Conservation (phyloP, 2,329 filamentous ascomycete species). For the Epichloe glyceriae region DNA sequence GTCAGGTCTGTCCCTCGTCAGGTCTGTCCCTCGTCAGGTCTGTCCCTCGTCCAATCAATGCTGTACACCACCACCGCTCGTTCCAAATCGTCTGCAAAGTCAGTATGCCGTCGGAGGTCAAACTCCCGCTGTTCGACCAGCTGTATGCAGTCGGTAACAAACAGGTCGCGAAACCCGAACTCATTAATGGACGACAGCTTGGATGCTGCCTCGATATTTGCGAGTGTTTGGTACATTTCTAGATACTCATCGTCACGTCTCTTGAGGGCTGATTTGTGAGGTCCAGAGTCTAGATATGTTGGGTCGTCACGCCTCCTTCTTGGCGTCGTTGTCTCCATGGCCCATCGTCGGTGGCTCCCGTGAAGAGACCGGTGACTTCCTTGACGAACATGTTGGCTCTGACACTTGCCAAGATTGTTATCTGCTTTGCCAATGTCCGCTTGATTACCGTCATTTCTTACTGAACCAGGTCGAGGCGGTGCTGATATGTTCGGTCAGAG, state of each 20-base stretch:
- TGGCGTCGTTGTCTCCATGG: neutral
- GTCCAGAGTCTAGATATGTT: neutral
- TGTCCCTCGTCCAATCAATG: conserved; percentile 27
- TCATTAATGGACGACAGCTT: conserved; percentile 24
- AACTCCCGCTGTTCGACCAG: conserved; percentile 25
- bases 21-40: conserved; percentile 24
- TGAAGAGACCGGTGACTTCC: conserved; percentile 9
- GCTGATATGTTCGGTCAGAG: conserved; percentile 28
- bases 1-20: conserved; percentile 28
- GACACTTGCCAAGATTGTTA: conserved; percentile 17
- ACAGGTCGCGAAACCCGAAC: conserved; percentile 24
- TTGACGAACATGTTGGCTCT: conserved; percentile 10
- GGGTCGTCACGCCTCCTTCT: neutral
- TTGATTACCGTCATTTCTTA: conserved; percentile 28
- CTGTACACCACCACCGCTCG: conserved; percentile 19
- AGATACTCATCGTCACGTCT: conserved; percentile 11
- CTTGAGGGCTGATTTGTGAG: neutral
- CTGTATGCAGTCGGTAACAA: conserved; percentile 25
- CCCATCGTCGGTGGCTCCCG: conserved; percentile 5
- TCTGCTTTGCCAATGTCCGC: conserved; percentile 22
- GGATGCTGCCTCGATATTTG: conserved; percentile 17
- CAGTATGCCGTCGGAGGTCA: conserved; percentile 18
- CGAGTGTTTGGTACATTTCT: conserved; percentile 10
- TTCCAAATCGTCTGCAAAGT: conserved; percentile 20
- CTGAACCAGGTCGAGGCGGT: conserved; percentile 25